Evolutionary conservation across 495 filamentous ascomycete genomes (phyloP), one percentile per base, ranked within the genome.

Genomic region (Trichoderma asperelloides): DNA sequence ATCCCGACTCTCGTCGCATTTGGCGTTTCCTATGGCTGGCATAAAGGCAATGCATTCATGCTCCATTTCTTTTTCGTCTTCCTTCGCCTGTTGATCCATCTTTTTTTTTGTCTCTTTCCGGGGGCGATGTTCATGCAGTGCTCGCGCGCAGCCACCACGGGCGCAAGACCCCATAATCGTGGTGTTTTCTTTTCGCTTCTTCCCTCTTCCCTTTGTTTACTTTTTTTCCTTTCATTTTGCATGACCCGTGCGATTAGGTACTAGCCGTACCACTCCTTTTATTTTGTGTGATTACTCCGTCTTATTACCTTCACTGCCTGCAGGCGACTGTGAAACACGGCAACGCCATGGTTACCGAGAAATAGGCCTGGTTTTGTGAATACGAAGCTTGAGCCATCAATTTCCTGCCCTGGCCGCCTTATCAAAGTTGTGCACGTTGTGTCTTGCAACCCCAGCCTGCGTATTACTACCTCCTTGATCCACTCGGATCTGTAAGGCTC

Each of bases 301-400:
- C 25, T 28, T 8, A 28, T 12, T 60, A 27, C 18, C 51, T 5
- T n/a, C 25, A 60, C 11, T 60, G n/a, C 45, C 51, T 60, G 51
- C 51, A 28, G 51, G 51, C 23, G 51, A 28, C 13, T 28, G 23
- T 60, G 51, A 60, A 60, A 60, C 51, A 60, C 51, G 51, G 23
- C 25, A 28, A 60, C 51, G 51, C 51, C 51, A 60, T 28, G 51
- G 51, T 60, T 60, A 12, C 21, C 51, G 23, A 60, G 25, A 60
- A 23, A 12, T 12, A 60, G 51, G 9, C 51, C 25, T 27, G 51
- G 8, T 2, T 60, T 8, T 8, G 51, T 60, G 51, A 60, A 28
- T 60, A 60, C 51, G 51, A 60, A 27, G 51, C 51, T 60, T 60
- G 51, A 60, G 51, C 51, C 51, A 60, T 28, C 51, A 60, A 60